Percentiles rank a stretch among this genome's conserved stretches.
phyloP scores from a whole-genome alignment of 2,329 filamentous ascomycete species.

The Fusarium equiseti region DNA sequence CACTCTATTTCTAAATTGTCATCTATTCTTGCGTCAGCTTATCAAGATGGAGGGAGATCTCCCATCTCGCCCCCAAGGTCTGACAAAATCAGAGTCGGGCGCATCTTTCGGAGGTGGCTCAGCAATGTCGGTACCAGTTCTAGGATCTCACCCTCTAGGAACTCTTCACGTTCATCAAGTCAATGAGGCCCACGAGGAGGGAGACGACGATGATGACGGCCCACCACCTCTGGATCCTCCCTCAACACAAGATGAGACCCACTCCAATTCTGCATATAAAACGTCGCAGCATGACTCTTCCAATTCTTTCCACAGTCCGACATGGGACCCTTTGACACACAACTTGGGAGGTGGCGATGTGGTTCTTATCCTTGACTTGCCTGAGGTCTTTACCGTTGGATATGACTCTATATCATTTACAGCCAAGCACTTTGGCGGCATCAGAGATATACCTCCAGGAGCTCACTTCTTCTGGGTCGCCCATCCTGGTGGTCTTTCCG shows the following conservation, averaged over 20 bases:
- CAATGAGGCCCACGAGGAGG: conserved; percentile 34
- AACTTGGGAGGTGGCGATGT: conserved; percentile 60
- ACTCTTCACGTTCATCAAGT: conserved; percentile 56
- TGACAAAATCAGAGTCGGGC: conserved; percentile 55
- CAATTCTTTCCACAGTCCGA: conserved; percentile 15
- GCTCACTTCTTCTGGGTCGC: conserved; percentile 72
- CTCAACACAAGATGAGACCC: background rate
- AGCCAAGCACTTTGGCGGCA: conserved; percentile 62
- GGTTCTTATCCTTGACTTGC: conserved; percentile 65
- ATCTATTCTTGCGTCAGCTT: background rate
- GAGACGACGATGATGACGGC: conserved; percentile 42
- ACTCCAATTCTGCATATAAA: background rate
- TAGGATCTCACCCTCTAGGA: conserved; percentile 58
- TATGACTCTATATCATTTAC: conserved; percentile 65
- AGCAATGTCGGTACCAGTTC: conserved; percentile 53
- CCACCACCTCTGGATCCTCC: conserved; percentile 51
- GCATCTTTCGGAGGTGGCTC: conserved; percentile 45
- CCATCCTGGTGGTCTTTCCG: conserved; percentile 60
- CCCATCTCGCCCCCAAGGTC: conserved; percentile 39
- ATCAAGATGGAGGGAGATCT: conserved; percentile 44
- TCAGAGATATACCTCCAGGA: conserved; percentile 67
- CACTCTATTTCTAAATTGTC: background rate
- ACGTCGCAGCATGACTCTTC: conserved; percentile 3
- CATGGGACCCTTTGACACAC: conserved; percentile 42
- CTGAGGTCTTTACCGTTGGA: conserved; percentile 64